Evolutionary conservation across 768 basidiomycete genomes (phyloP), one percentile per base, ranked within the genome.

Genomic region (Gymnopilus dilepis): DNA sequence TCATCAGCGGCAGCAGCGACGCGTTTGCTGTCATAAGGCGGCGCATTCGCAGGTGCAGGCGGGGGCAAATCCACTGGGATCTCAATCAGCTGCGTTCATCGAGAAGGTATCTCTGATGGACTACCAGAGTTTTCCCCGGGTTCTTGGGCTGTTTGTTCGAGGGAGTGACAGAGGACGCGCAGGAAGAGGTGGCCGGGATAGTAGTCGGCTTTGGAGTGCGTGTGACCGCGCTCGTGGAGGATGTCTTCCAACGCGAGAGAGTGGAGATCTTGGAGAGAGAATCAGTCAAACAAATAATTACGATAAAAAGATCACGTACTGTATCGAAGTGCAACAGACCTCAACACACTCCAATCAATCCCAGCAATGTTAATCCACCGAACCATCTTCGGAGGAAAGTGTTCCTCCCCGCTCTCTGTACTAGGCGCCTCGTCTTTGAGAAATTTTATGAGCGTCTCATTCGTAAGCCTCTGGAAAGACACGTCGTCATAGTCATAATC

Each of bases 331-430:
- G 86, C 84, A 31, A 89, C 67, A 2, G 81, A 78, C 63, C 86
- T 86, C 43, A 91, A 75, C 12, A 90, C 84, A 64, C 84, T 82
- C 87, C 87, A 90, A 62, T 84, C 78, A 37, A 82, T 70, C 0
- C 88, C 87, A 8, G 82, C 82, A 57, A 89, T 78, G 65, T 88
- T 87, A 58, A 89, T 87, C 87, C 87, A 90, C 45, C 88, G 73
- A 45, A 76, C 71, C 61, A 67, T 67, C 11, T 64, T 63, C 21
- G 82, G 66, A 71, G 80, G 82, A 75, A 82, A 37, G 12, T 63
- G 55, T 17, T 57, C 38, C 9, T 56, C 63, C 17, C 47, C 47
- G 6, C n/a, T 60, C 53, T 48, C 53, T 22, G 31, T 19, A 4
- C 24, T 13, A 34, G 43, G n/a, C 21, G 37, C 57, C 34, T 63